Base-by-base conservation (phyloP, 2,329 filamentous ascomycete genomes). In the Dactylellina cionopaga region DNA sequence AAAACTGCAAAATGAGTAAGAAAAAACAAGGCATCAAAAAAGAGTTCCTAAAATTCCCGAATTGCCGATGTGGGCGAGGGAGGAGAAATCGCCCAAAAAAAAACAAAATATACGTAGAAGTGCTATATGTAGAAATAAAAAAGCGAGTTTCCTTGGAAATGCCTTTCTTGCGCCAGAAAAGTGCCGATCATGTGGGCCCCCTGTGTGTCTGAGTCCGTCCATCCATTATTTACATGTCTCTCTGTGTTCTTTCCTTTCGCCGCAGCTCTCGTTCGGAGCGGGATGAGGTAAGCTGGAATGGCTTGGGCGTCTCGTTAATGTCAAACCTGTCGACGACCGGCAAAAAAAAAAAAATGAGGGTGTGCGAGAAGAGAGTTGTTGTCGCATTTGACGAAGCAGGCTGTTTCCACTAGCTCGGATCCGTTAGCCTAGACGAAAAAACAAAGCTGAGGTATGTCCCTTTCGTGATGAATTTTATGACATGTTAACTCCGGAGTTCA, bases 281-380 rank as follows among this genome's bases (percentile, higher is more conserved):
- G 63, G 54, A 68, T 68, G 63, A 68, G 63, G 63, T 68, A 60
- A 68, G 63, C 54, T 66, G 31, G 43, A 54, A 66, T 66, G 29
- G 31, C 22, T 41, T 13, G 22, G 17, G 31, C 19, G 41, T 35
- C 11, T 29, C 5, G 35, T 29, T 25, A 33, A 17, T 46, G 52
- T 59, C 33, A 47, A 56, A 58, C 31, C n/a, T n/a, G n/a, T n/a
- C 13, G n/a, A 17, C 31, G 46, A 25, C 19, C 15, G 49, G 22
- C 17, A 24, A 37, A 43, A 43, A 41, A 47, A 41, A 15, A 43
- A 43, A 41, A 47, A 41, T 7, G 52, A 35, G 52, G 29, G 43
- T 51, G 41, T 46, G 17, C 39, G 39, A 29, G 31, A 41, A 11
- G n/a, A n/a, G n/a, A n/a, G n/a, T n/a, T n/a, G n/a, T n/a, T n/a